Conservation (phyloP, 768 basidiomycete genomes). For the Tylopilus sp. region DNA sequence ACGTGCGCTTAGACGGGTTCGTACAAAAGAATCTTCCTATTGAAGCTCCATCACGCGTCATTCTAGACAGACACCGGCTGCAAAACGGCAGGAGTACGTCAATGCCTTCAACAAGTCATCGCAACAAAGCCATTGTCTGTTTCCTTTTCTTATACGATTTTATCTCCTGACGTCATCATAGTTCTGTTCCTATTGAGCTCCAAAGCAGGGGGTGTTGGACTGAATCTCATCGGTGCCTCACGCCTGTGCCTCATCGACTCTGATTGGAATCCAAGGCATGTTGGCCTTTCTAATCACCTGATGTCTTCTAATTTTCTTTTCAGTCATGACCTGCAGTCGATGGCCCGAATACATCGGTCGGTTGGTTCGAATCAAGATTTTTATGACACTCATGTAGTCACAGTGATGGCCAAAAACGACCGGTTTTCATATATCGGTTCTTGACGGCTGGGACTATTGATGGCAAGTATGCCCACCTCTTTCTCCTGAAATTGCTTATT, state of each 20-base stretch:
- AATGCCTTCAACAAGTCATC: slow-evolving; percentile 82
- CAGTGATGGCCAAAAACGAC: slow-evolving; percentile 91
- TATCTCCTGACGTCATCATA: slow-evolving; percentile 27
- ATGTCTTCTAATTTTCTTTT: neutral
- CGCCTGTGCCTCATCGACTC: slow-evolving; percentile 83
- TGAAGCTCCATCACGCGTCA: neutral
- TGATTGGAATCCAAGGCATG: slow-evolving; percentile 90
- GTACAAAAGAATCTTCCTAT: neutral
- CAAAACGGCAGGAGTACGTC: slow-evolving; percentile 83
- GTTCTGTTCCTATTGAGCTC: slow-evolving; percentile 91
- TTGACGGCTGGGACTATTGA: slow-evolving; percentile 89
- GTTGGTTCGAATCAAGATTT: slow-evolving; percentile 7
- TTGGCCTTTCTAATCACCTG: neutral
- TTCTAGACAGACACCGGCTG: slow-evolving; percentile 65
- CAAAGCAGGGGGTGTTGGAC: slow-evolving; percentile 93
- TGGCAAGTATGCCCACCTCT: slow-evolving; percentile 41
- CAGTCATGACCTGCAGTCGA: slow-evolving; percentile 91
- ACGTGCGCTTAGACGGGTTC: slow-evolving; percentile 85
- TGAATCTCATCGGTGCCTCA: slow-evolving; percentile 91
- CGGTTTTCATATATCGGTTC: slow-evolving; percentile 87
- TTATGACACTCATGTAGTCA: slow-evolving; percentile 8
- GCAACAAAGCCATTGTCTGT: slow-evolving; percentile 67
- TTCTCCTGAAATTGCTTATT: neutral
- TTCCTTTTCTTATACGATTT: neutral
- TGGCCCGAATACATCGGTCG: slow-evolving; percentile 94